phyloP scores from a whole-genome alignment of 2,329 filamentous ascomycete species.

The Diaporthe caulivora region DNA sequence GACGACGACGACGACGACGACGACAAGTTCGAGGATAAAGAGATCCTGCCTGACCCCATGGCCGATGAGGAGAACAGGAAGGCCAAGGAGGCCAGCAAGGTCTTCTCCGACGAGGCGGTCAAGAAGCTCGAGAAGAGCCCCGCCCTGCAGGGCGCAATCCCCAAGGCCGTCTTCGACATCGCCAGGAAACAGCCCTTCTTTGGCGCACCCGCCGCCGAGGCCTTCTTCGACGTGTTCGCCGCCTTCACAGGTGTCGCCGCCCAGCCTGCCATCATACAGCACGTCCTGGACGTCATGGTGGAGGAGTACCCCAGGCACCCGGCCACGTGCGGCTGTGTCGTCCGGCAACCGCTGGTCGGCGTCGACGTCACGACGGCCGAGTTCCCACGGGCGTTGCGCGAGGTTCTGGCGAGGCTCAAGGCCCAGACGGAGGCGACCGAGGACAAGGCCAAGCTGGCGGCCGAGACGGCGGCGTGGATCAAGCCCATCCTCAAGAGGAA shows the following conservation, averaged over 20 bases:
- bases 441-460: conserved; percentile 59
- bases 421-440: conserved; percentile 58
- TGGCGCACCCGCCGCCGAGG: conserved; percentile 73
- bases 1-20: conserved; percentile 64
- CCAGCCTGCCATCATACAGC: conserved; percentile 75
- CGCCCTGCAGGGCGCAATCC: conserved; percentile 92
- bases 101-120: conserved; percentile 59
- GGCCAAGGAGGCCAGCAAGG: conserved; percentile 54
- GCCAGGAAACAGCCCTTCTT: conserved; percentile 83
- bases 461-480: conserved; percentile 67
- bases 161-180: conserved; percentile 90
- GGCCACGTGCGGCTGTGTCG: conserved; percentile 76
- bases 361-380: conserved; percentile 72
- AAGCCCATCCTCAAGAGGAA: conserved; percentile 62
- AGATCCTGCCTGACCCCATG: conserved; percentile 60
- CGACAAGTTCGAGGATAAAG: conserved; percentile 55
- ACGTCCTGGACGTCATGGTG: conserved; percentile 77
- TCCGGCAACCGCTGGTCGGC: conserved; percentile 78
- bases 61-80: conserved; percentile 47
- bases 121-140: conserved; percentile 78
- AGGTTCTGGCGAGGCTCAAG: conserved; percentile 73
- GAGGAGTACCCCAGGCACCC: conserved; percentile 70
- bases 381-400: conserved; percentile 79
- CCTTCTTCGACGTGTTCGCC: conserved; percentile 85
- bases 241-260: conserved; percentile 76